phyloP scores from a whole-genome alignment of 345 rosid species.

The Camelina neglecta region DNA sequence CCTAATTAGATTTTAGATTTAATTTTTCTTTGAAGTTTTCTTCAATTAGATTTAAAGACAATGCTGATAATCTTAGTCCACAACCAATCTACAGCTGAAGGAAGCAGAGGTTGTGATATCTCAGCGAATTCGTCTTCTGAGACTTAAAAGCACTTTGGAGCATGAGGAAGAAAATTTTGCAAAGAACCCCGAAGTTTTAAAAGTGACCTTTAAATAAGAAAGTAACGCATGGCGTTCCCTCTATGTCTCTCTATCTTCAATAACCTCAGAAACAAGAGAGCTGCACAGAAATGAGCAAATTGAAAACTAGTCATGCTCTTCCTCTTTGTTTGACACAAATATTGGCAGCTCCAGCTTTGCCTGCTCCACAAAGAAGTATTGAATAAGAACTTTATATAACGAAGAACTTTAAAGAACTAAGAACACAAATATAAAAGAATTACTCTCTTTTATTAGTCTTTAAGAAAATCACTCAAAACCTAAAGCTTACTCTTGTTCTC shows the following conservation, averaged over 20 bases:
- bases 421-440: no score
- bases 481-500: no score
- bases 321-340: slow-evolving; percentile 47
- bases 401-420: no score
- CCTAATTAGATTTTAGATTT: no score
- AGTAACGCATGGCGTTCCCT: slow-evolving; percentile 40
- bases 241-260: neutral
- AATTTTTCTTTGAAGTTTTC: neutral
- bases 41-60: no score
- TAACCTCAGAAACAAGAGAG: neutral
- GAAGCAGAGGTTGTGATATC: no score
- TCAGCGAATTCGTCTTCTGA: neutral
- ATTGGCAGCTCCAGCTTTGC: slow-evolving; percentile 60
- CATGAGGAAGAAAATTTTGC: slow-evolving; percentile 92
- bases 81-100: no score
- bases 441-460: no score
- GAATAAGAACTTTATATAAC: no score
- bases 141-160: slow-evolving; percentile 51
- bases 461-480: no score
- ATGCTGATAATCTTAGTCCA: no score
- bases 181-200: slow-evolving; percentile 74
- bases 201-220: slow-evolving; percentile 77
- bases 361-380: slow-evolving; percentile 56
- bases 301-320: neutral
- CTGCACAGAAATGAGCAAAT: neutral